These are phyloP conservation scores for maize (Zea mays) DNA, from an alignment of 176 grass and related monocot species.

Conservation along the genomic window DNA sequence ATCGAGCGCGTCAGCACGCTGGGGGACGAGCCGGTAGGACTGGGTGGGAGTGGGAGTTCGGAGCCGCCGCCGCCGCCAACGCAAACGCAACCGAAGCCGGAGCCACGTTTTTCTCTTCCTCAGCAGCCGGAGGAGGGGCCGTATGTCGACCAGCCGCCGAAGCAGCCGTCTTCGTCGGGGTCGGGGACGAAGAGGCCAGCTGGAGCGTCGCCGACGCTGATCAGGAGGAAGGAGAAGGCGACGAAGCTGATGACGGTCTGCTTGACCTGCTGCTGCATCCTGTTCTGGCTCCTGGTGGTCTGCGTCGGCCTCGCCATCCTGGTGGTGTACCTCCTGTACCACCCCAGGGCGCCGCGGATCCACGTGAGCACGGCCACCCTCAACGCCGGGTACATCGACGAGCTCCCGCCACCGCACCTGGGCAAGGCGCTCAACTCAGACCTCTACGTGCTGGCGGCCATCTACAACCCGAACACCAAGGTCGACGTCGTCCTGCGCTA, in stretches of 20 bases:
- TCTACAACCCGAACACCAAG: slow-evolving; percentile 77
- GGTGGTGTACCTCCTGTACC: slow-evolving; percentile 72
- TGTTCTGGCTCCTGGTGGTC: slow-evolving; percentile 74
- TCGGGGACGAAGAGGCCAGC: neutral
- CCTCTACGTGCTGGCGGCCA: slow-evolving; percentile 56
- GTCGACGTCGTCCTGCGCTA: slow-evolving; percentile 54
- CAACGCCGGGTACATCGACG: slow-evolving; percentile 75
- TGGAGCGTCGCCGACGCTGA: neutral
- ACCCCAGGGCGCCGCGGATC: slow-evolving; percentile 58
- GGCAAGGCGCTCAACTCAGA: slow-evolving; percentile 64
- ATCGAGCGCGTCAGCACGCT: too few relatives aligned
- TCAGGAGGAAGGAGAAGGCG: neutral
- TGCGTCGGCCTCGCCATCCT: slow-evolving; percentile 57
- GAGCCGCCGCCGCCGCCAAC: too few relatives aligned
- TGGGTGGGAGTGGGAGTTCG: neutral
- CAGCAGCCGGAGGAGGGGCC: too few relatives aligned
- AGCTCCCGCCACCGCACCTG: slow-evolving; percentile 15
- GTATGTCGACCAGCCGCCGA: too few relatives aligned
- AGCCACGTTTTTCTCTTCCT: too few relatives aligned
- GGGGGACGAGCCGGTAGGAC: too few relatives aligned
- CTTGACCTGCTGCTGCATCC: slow-evolving; percentile 49
- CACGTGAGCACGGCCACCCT: slow-evolving; percentile 63
- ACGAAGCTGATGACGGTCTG: slow-evolving; percentile 14
- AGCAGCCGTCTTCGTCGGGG: neutral
- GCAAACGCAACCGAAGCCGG: too few relatives aligned